These are phyloP conservation scores for Aspergillus proliferans DNA, from an alignment of 2,329 filamentous ascomycete genomes.

Conservation along the genomic window DNA sequence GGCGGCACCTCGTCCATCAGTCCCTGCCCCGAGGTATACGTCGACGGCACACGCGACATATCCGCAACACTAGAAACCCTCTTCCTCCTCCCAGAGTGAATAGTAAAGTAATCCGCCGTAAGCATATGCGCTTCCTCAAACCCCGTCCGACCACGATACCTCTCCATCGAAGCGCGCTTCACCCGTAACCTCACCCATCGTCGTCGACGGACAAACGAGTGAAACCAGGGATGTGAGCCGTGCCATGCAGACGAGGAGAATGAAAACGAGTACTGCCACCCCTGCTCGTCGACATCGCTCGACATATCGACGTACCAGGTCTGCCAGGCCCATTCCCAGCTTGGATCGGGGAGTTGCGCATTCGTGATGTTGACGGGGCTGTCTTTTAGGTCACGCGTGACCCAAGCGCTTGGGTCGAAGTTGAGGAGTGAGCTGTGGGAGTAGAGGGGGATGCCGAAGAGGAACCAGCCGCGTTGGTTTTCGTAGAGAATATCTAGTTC, in stretches of 20 bases:
- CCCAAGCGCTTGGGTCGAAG: conserved; percentile 82
- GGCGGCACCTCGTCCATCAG: conserved; percentile 38
- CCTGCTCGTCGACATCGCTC: conserved; percentile 77
- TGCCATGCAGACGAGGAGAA: conserved; percentile 84
- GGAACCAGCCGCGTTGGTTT: conserved; percentile 84
- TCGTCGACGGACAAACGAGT: conserved; percentile 84
- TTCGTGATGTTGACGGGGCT: conserved; percentile 69
- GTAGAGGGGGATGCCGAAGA: conserved; percentile 87
- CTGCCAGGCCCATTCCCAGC: conserved; percentile 83
- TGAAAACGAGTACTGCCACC: conserved; percentile 93
- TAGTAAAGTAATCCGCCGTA: conserved; percentile 72
- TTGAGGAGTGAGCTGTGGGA: conserved; percentile 77
- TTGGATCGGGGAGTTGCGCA: conserved; percentile 87
- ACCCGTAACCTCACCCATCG: conserved; percentile 80
- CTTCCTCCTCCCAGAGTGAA: conserved; percentile 52
- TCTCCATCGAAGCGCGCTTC: conserved; percentile 47
- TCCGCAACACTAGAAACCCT: conserved; percentile 38
- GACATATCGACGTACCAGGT: conserved; percentile 71
- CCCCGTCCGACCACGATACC: conserved; percentile 27
- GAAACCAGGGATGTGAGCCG: conserved; percentile 80
- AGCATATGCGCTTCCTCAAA: conserved; percentile 55
- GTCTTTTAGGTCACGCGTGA: conserved; percentile 56
- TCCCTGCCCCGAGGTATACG: conserved; percentile 24
- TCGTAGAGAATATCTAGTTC: conserved; percentile 88
- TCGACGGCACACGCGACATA: conserved; percentile 21